Evolutionary conservation across 1,284 basidiomycete species (phyloP), one percentile per base, ranked within the genome.

Genomic region (Apiotrichum porosum): DNA sequence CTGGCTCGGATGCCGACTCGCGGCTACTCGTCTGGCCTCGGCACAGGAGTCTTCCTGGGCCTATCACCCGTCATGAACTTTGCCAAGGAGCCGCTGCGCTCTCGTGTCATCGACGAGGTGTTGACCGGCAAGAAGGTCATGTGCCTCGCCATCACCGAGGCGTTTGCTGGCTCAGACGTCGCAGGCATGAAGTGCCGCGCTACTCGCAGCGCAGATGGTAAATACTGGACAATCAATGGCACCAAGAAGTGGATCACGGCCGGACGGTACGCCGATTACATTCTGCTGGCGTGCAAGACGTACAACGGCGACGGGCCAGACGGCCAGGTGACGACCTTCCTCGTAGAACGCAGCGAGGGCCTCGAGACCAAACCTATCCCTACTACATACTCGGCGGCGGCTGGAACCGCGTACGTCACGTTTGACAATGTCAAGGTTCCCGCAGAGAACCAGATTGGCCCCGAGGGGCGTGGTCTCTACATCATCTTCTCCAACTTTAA

Each of bases 161-260:
- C 93, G 0, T 88, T 88, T 60, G 93, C 92, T 4, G 92, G 92
- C 6, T 89, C 86, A 55, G 91, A 94, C 65, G 89, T 97, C 21
- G 80, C 84, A 65, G 85, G 86, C 21, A 72, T 91, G 43, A 80
- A 84, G 66, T 91, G 87, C 9, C 86, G 82, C 4, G 93, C 93
- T 9, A 81, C 78, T 39, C 86, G 91, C 70, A 84, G 80, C 31
- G 81, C 85, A 51, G 90, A 93, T 63, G 90, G 88, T 31, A 28
- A 28, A 28, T 73, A 86, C 58, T 79, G 76, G 68, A 83, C 88
- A 47, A 82, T 93, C 57, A 89, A 88, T 58, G 90, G 89, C 9
- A 90, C 87, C 8, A 93, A 94, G 73, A 77, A 77, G 60, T 95
- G 92, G 92, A 97, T 97, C 63, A 93, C 92, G 37, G 95, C 92